Evolutionary conservation across 805 yeast species (phyloP).

Genomic region (Wickerhamomyces bisporus): DNA sequence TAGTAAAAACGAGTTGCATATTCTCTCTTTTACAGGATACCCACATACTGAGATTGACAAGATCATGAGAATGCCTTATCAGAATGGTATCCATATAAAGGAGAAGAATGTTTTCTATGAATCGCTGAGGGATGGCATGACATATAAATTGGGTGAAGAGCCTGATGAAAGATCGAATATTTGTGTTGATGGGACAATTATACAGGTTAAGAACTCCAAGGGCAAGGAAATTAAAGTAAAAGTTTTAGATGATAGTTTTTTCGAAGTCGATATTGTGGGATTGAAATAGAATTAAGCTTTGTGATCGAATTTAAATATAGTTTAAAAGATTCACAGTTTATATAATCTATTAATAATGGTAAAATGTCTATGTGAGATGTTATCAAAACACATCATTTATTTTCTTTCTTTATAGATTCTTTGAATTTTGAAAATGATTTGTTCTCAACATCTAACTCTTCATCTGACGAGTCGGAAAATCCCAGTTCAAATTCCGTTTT

Average conservation of each 20-base stretch:
- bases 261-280: constrained; percentile 3
- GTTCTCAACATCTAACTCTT: constrained; percentile 5
- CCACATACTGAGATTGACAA: constrained; percentile 8
- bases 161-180: constrained; percentile 10
- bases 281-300: background rate
- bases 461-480: constrained; percentile 4
- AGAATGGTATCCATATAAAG: constrained; percentile 13
- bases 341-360: no score
- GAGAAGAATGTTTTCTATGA: constrained; percentile 9
- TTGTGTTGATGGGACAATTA: constrained; percentile 21
- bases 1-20: constrained; percentile 11
- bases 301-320: no score
- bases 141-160: constrained; percentile 10
- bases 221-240: constrained; percentile 15
- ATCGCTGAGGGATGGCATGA: constrained; percentile 2
- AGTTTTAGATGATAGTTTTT: background rate
- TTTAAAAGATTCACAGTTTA: no score
- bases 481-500: background rate
- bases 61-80: constrained; percentile 15
- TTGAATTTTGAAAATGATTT: constrained; percentile 8
- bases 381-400: background rate
- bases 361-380: no score
- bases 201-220: constrained; percentile 14
- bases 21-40: constrained; percentile 12
- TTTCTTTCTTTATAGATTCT: background rate